Percentiles rank a stretch among this genome's conserved stretches.
phyloP scores from a whole-genome alignment of 345 rosid species.

The Moringa oleifera region DNA sequence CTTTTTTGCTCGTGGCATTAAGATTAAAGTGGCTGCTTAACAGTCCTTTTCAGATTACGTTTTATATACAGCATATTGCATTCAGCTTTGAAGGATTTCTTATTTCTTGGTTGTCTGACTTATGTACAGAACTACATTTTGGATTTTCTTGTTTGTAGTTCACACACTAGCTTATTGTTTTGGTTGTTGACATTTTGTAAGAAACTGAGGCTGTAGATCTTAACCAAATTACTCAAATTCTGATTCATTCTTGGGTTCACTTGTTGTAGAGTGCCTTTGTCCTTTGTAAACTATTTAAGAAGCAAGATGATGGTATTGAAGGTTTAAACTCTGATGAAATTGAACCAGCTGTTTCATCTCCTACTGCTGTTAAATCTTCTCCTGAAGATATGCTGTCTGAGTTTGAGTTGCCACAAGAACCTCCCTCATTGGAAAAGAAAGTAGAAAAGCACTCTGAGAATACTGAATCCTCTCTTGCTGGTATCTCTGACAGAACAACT shows the following conservation, averaged over 20 bases:
- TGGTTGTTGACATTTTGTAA: background rate
- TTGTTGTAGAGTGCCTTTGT: constrained; percentile 56
- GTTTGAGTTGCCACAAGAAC: constrained; percentile 20
- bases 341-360: constrained; percentile 33
- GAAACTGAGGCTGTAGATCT: background rate
- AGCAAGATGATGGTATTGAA: constrained; percentile 40
- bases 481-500: background rate
- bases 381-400: constrained; percentile 25
- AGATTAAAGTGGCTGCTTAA: too few species aligned
- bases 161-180: background rate
- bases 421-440: constrained; percentile 21
- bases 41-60: too few species aligned
- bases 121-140: too few species aligned
- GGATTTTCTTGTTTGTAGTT: constrained; percentile 9
- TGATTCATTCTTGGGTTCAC: background rate
- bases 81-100: background rate
- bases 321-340: constrained; percentile 30
- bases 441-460: constrained; percentile 16
- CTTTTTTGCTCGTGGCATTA: too few species aligned
- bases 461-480: constrained; percentile 13
- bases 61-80: too few species aligned
- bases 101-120: too few species aligned
- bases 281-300: constrained; percentile 63
- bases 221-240: background rate
- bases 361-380: constrained; percentile 24